Evolutionary conservation across 1,139 yeast species (phyloP).

Genomic region (Saccharomycopsis crataegensis): DNA sequence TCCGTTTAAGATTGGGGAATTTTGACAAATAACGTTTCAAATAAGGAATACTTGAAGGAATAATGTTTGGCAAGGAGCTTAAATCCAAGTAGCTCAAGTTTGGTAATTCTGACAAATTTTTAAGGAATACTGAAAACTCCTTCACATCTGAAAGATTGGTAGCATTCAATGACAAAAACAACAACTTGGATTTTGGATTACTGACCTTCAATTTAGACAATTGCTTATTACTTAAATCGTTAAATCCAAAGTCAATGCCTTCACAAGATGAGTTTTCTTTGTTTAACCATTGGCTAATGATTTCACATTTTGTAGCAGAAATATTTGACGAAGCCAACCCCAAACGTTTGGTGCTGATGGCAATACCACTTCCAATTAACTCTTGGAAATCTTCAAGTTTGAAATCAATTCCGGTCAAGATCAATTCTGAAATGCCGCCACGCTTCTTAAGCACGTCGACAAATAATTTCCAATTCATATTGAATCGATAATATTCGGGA

Average conservation of each 20-base stretch:
- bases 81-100: slow-evolving; percentile 68
- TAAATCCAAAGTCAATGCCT: slow-evolving; percentile 82
- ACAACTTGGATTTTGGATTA: slow-evolving; percentile 35
- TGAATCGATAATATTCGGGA: slow-evolving; percentile 45
- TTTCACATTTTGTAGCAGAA: slow-evolving; percentile 45
- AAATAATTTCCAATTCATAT: slow-evolving; percentile 73
- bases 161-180: slow-evolving; percentile 64
- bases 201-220: slow-evolving; percentile 23
- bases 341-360: slow-evolving; percentile 52
- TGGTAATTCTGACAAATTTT: slow-evolving; percentile 44
- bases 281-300: slow-evolving; percentile 58
- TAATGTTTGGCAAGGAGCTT: slow-evolving; percentile 63
- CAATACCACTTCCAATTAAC: slow-evolving; percentile 47
- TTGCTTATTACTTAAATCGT: slow-evolving; percentile 55
- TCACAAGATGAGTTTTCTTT: slow-evolving; percentile 47
- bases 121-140: slow-evolving; percentile 46
- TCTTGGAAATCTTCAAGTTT: slow-evolving; percentile 43
- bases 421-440: slow-evolving; percentile 77
- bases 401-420: slow-evolving; percentile 61
- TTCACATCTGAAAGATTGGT: slow-evolving; percentile 50
- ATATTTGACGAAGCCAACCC: slow-evolving; percentile 75
- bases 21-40: slow-evolving; percentile 58
- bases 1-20: slow-evolving; percentile 56
- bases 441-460: slow-evolving; percentile 48
- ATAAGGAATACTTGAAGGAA: slow-evolving; percentile 62